A percentile compares a stretch with the other conserved stretches of the same genome.
phyloP scores from a whole-genome alignment of 108 stramenopile genomes.

The Thalassiosira profunda region DNA sequence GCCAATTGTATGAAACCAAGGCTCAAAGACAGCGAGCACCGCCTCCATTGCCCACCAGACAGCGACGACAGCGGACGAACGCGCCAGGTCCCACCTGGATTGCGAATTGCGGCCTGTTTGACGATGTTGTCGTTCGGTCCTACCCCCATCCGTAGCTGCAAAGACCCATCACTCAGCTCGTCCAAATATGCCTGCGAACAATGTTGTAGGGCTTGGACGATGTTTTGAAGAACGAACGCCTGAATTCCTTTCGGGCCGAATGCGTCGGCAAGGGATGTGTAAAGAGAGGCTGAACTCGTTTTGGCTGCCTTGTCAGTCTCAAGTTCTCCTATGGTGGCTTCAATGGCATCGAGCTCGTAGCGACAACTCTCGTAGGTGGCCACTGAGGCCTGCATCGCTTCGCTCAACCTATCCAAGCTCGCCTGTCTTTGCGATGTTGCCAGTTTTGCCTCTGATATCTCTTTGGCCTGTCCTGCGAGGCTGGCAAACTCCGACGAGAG shows the following conservation, averaged over 20 bases:
- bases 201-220: slow-evolving; percentile 57
- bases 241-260: slow-evolving; percentile 82
- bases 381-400: slow-evolving; percentile 19
- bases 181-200: slow-evolving; percentile 70
- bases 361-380: slow-evolving; percentile 19
- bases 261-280: slow-evolving; percentile 39
- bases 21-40: slow-evolving; percentile 77
- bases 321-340: slow-evolving; percentile 24
- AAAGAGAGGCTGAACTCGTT: too few species aligned
- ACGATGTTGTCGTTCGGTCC: slow-evolving; percentile 76
- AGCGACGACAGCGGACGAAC: slow-evolving; percentile 73
- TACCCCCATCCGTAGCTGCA: slow-evolving; percentile 59
- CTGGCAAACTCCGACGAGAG: slow-evolving; percentile 21
- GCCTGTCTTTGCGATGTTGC: slow-evolving; percentile 15
- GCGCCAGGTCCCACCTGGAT: slow-evolving; percentile 65
- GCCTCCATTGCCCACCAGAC: slow-evolving; percentile 87
- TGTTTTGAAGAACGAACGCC: slow-evolving; percentile 74
- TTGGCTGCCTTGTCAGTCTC: slow-evolving; percentile 22
- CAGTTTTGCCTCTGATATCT: slow-evolving; percentile 18
- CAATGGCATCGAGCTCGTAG: slow-evolving; percentile 23
- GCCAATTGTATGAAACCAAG: slow-evolving; percentile 80
- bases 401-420: slow-evolving; percentile 23
- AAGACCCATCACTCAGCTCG: slow-evolving; percentile 77
- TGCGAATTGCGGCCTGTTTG: slow-evolving; percentile 58
- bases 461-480: slow-evolving; percentile 25